Base-by-base conservation (phyloP, 176 grass and related monocot genomes). In the Dactylis glomerata region DNA sequence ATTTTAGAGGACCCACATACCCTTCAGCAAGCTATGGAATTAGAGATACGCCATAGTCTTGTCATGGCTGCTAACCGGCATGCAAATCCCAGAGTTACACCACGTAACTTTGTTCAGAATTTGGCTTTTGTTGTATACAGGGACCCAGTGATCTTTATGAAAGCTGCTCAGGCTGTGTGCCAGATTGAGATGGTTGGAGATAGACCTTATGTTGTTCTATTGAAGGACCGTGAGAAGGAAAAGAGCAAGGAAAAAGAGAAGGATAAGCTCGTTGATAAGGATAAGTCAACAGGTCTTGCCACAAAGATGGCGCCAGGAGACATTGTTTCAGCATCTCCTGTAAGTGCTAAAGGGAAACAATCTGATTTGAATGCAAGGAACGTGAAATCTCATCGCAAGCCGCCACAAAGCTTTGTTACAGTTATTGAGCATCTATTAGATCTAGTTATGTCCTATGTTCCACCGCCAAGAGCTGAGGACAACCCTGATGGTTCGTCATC, bases 21-120 rank as follows among this genome's bases (percentile, higher is more conserved):
- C 27, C 93, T 99, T 88, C 96, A 99, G 93, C 96, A 94, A 86
- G 93, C 96, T 70, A 99, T 99, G 96, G 96, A 99, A 73, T 89
- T 96, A 68, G 96, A 99, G 84, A 99, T 99, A 87, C 96, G 96
- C 22, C 93, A 96, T 40, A 94, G 83, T 82, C 91, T 99, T 80
- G 85, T 94, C 75, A 94, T 90, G 2, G 93, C 91, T 64, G 85
- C 93, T 83, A 99, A 87, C 78, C 89, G 96, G 51, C 93, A 92
- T 82, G 87, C 91, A 86, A 99, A 92, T 87, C 79, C 91, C 36
- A 90, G 96, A 75, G 87, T 99, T 73, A 91, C 91, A 26, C 88
- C 93, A 38, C 85, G 93, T 22, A 99, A 87, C 81, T 99, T 99
- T 91, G 86, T 99, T 32, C 93, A 96, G 81, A 99, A 85, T 82